Evolutionary conservation across 148 eudicot genomes (phyloP).

Genomic region (Heliamphora exappendiculata): DNA sequence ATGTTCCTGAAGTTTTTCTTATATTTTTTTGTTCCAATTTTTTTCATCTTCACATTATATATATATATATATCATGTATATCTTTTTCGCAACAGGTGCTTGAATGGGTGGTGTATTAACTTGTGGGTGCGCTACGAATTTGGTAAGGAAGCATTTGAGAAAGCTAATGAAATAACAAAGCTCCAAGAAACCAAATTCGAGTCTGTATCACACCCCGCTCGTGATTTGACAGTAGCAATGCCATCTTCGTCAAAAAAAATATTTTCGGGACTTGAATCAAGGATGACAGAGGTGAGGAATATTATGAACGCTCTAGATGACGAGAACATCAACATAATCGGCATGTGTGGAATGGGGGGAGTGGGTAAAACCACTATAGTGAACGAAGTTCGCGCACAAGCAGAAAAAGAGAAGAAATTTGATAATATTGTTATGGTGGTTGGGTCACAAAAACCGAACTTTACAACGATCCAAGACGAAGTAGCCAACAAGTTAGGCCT

Average conservation of each 20-base stretch:
- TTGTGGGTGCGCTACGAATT: not conserved
- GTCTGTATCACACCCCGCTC: not conserved
- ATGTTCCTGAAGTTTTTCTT: too few relatives aligned
- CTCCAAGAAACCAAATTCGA: not conserved
- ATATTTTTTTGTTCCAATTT: too few relatives aligned
- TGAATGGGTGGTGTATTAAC: not conserved
- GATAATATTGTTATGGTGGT: conserved; percentile 41
- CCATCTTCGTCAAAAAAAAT: not conserved
- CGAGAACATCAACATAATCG: not conserved
- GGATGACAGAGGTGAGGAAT: conserved; percentile 13
- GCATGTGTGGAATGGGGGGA: conserved; percentile 21
- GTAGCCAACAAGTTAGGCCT: conserved; percentile 32
- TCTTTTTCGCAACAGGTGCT: not conserved
- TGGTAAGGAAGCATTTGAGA: not conserved
- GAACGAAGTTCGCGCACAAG: not conserved
- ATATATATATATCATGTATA: too few relatives aligned
- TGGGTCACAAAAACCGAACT: conserved; percentile 25
- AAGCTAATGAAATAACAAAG: not conserved
- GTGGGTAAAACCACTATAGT: conserved; percentile 16
- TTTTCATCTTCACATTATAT: too few relatives aligned
- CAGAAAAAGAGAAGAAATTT: conserved; percentile 10
- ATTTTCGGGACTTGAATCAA: conserved; percentile 22
- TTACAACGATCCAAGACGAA: conserved; percentile 28
- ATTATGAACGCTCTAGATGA: conserved; percentile 17
- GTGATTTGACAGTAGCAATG: not conserved